Evolutionary conservation across 1,284 basidiomycete species (phyloP), one percentile per base, ranked within the genome.

Genomic region (Cerioporus squamosus): DNA sequence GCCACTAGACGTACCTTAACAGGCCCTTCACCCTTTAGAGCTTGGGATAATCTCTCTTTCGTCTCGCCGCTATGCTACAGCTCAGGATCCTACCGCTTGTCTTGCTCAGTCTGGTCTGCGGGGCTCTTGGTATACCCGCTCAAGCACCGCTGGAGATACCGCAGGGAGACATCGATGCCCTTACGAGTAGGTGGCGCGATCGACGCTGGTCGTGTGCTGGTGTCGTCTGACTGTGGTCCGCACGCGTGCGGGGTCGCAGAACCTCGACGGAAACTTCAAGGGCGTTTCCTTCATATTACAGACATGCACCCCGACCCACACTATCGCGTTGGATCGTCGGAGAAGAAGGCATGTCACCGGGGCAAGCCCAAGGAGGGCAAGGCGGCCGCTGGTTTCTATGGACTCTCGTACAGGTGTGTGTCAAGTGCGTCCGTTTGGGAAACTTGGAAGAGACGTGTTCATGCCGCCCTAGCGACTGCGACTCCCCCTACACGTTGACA

Each of bases 251-350:
- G n/a, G 18, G 22, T 38, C 15, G 18, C 53, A 61, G 57, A 68
- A 55, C 59, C 62, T 53, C 66, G 62, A 43, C 80, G 76, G 53
- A 82, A 81, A 68, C 78, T 91, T 31, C 84, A 83, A 59, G 91
- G 91, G 3, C 83, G 90, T 40, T 93, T 93, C 72, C 73, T 94
- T 20, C 84, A 86, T 66, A 85, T 94, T 64, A 93, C 91, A 42
- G 92, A 94, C 72, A 84, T 94, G 62, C 92, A 94, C 69, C 90
- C 91, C 24, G 92, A 94, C 74, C 81, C 83, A 26, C 76, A 83
- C 71, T 91, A 90, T 69, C 68, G 68, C 18, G 66, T 70, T 36
- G 79, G 78, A 50, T 74, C 81, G 40, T 81, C 84, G 14, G 75
- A 79, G 61, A 78, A 77, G 33, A 84, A 79, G 14, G 79, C 84